These are phyloP conservation scores for Pyricularia sp. DNA, from an alignment of 2,329 filamentous ascomycete species.

Conservation along the genomic window DNA sequence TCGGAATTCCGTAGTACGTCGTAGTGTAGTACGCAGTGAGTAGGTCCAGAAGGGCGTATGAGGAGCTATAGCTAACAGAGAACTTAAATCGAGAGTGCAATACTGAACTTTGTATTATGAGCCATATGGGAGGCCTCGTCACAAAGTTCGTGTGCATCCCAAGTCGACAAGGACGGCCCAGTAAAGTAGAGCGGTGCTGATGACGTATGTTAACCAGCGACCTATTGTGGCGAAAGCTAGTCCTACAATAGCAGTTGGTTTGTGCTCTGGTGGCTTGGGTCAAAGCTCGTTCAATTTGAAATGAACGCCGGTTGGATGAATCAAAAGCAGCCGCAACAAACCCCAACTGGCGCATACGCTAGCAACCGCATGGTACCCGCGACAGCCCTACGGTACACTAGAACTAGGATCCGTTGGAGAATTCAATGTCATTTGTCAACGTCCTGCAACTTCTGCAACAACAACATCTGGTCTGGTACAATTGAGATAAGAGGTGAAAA, in stretches of 20 bases:
- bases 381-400: background rate
- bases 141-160: background rate
- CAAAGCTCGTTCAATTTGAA: background rate
- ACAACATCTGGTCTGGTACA: background rate
- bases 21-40: too few species aligned
- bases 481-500: background rate
- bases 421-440: background rate
- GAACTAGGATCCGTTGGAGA: background rate
- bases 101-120: background rate
- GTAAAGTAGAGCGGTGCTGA: background rate
- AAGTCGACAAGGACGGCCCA: background rate
- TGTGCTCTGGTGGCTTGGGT: background rate
- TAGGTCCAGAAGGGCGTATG: background rate
- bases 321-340: background rate
- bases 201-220: background rate
- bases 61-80: background rate
- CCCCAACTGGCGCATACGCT: background rate
- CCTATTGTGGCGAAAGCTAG: background rate
- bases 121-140: background rate
- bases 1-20: too few species aligned
- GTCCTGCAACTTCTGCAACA: background rate
- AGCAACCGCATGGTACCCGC: background rate
- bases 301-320: background rate
- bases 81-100: background rate
- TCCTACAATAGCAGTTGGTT: too few species aligned